These are phyloP conservation scores for Yamadazyma phyllophila DNA, from an alignment of 805 yeast species.

Conservation along the genomic window DNA sequence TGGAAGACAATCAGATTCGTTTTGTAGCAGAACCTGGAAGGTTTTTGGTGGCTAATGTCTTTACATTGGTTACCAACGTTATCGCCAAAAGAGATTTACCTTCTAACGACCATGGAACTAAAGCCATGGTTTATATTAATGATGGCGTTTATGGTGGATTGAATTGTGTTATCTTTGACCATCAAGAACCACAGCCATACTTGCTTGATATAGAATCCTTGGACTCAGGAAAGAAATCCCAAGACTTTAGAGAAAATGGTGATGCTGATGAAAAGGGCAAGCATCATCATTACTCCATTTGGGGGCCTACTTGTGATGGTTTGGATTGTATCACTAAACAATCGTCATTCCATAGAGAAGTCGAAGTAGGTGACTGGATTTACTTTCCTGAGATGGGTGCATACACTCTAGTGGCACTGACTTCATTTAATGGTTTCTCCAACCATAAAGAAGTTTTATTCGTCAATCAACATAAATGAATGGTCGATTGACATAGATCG, in stretches of 20 bases:
- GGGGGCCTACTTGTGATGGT: constrained; percentile 99
- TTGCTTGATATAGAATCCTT: constrained; percentile 40
- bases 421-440: constrained; percentile 86
- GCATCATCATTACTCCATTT: constrained; percentile 58
- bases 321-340: constrained; percentile 72
- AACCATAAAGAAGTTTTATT: constrained; percentile 59
- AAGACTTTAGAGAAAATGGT: constrained; percentile 28
- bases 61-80: constrained; percentile 78
- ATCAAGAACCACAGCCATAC: constrained; percentile 72
- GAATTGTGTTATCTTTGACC: constrained; percentile 92
- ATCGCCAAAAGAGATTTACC: constrained; percentile 68
- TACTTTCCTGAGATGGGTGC: constrained; percentile 85
- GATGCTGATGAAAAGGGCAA: constrained; percentile 21
- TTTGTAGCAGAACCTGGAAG: constrained; percentile 95
- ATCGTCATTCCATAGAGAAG: constrained; percentile 53
- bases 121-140: constrained; percentile 79
- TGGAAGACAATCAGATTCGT: constrained; percentile 25
- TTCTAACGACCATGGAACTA: constrained; percentile 40
- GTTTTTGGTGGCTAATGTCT: constrained; percentile 79
- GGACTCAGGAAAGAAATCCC: neutral
- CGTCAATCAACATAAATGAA: constrained; percentile 30
- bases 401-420: constrained; percentile 89
- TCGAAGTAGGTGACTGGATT: constrained; percentile 88
- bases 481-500: constrained; percentile 5
- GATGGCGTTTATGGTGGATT: constrained; percentile 96